Evolutionary conservation across 257 asterid species (phyloP), one percentile per base, ranked within the genome.

Genomic region (Nicotiana sylvestris): DNA sequence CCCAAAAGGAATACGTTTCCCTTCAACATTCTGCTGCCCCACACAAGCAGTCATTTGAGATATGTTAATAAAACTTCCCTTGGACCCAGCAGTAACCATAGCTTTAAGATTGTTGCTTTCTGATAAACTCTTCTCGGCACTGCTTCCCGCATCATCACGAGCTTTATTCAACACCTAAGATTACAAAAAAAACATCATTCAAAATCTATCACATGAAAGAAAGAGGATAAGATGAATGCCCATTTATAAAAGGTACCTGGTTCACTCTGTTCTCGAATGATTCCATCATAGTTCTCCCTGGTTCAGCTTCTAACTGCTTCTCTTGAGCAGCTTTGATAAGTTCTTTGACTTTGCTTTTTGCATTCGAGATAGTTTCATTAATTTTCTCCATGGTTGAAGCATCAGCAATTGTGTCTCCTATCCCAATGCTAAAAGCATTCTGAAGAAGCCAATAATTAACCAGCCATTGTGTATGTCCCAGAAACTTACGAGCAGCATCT

Each of bases 1-100:
- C 51, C 99, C 99, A 85, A 92, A 96, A 46, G 99, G 99, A 77
- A 96, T 96, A 79, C 99, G 98, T 80, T 96, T 96, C 60, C 99
- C 99, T 89, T 96, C 99, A 86, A 96, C 99, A 86, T 96, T 96
- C 88, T 96, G 99, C 86, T 96, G 99, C 80, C 99, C 99, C 88
- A 96, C 99, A 91, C 99, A 96, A 72, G 99, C 99, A 88, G 99
- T 96, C 99, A 96, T 96, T 89, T 96, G 99, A 80, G 99, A 96
- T 69, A 96, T 96, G 85, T 96, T 96, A 78, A 96, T 96, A 85
- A 96, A 96, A 93, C 99, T 96, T 81, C 99, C 99, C 91, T 96
- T 94, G 8, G 99, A 96, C 74, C 99, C 99, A 33, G 99, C 99
- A 56, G 99, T 96, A 67, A 96, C 99, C 99, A 96, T 96, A 81